Base-by-base conservation (phyloP, 2,329 filamentous ascomycete genomes). In the Fusarium sp. region DNA sequence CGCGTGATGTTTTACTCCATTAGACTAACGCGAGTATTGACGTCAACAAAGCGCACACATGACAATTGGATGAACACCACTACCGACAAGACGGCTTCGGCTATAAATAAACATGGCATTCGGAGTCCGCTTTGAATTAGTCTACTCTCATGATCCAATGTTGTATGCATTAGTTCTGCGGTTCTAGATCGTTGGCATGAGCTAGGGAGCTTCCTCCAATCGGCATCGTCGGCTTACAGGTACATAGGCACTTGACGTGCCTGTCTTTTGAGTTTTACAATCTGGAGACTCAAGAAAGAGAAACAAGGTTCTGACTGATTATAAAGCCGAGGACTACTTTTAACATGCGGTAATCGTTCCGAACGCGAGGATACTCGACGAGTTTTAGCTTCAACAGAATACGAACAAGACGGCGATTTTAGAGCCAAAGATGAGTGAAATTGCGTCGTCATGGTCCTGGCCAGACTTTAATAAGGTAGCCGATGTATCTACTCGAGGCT, bases 301-400 rank as follows among this genome's bases (percentile, higher is more conserved):
- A 32, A 32, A 6, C 16, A 13, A 13, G 13, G n/a, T 20, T 20
- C 4, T 14, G 11, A 30, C 14, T 20, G 7, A 28, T 12, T 9
- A 11, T 4, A 18, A 37, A 37, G 5, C 32, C 8, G 4, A 18
- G 2, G 10, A 10, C 1, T 37, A 3, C 16, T 0, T 18, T 37
- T 10, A 9, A n/a, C 9, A 30, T 30, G 13, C 21, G 30, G 30
- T n/a, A 9, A 7, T 34, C 47, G 47, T 32, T 37, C 30, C 47
- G 47, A 50, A 34, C 7, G 16, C 16, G 47, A 50, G 3, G 4
- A 7, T 13, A 12, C 2, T 13, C 4, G 18, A 37, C 34, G 9
- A n/a, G 0, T 11, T 18, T 16, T 16, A 7, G 4, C 1, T 6
- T 14, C 4, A 2, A 10, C 3, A 9, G 21, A 11, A n/a, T 25